A percentile compares a stretch with the other conserved stretches of the same genome.
phyloP scores from a whole-genome alignment of 2,329 filamentous ascomycete genomes.

The Mollisiaceae sp. region DNA sequence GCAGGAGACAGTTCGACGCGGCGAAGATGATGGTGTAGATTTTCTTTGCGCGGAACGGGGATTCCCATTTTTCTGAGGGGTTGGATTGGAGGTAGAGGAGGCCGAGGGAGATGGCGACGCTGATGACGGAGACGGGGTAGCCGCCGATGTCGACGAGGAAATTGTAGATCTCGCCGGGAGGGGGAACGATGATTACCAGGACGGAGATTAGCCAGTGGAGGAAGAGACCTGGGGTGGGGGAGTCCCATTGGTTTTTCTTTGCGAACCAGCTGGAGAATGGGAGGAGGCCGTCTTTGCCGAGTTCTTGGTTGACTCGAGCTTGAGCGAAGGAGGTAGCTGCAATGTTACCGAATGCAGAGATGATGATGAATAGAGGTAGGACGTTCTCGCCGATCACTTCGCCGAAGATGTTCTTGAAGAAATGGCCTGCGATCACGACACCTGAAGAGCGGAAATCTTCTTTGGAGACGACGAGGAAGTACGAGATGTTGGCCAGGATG shows the following conservation, averaged over 20 bases:
- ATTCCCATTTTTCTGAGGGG: conserved; percentile 40
- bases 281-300: conserved; percentile 53
- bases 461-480: conserved; percentile 62
- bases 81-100: conserved; percentile 43
- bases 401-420: conserved; percentile 62
- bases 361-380: conserved; percentile 51
- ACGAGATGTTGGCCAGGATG: conserved; percentile 62
- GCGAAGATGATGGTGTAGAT: conserved; percentile 42
- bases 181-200: conserved; percentile 57
- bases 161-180: conserved; percentile 49
- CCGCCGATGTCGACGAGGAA: conserved; percentile 48
- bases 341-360: conserved; percentile 55
- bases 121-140: conserved; percentile 46
- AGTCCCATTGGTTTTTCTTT: conserved; percentile 24
- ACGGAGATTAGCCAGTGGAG: conserved; percentile 67
- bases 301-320: conserved; percentile 53
- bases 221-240: conserved; percentile 47
- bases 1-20: conserved; percentile 42
- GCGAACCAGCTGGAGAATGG: conserved; percentile 48
- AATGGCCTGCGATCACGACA: conserved; percentile 59
- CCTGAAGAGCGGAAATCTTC: conserved; percentile 59
- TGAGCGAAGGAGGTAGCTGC: conserved; percentile 55
- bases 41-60: conserved; percentile 42
- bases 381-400: conserved; percentile 48
- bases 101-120: conserved; percentile 44